These are phyloP conservation scores for Trichopus zeylanicus DNA, from an alignment of 116 monocot genomes.

Conservation along the genomic window DNA sequence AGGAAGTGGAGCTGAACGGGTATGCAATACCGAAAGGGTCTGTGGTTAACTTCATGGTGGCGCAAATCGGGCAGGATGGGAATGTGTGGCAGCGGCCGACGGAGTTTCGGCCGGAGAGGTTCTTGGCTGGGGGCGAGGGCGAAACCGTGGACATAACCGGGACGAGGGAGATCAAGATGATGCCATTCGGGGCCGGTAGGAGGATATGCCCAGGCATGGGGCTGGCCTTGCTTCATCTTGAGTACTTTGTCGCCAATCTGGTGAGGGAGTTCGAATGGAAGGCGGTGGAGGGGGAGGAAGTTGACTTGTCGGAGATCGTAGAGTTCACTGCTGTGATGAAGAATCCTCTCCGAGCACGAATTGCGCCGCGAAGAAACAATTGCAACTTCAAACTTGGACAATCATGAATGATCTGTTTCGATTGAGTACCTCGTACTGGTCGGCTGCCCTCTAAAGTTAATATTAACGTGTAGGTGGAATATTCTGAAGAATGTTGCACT, in stretches of 20 bases:
- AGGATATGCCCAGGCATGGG: constrained; percentile 29
- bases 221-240: constrained; percentile 30
- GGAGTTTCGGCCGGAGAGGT: neutral
- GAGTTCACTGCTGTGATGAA: constrained; percentile 32
- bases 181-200: constrained; percentile 39
- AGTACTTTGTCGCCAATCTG: constrained; percentile 30
- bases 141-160: constrained; percentile 29
- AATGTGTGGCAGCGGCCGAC: neutral
- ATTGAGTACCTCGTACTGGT: no score
- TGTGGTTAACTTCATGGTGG: neutral
- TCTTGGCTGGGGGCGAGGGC: constrained; percentile 10
- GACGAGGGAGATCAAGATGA: constrained; percentile 38
- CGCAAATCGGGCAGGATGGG: neutral
- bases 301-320: constrained; percentile 22
- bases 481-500: no score
- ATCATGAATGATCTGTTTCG: no score
- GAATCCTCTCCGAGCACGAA: constrained; percentile 14
- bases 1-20: neutral
- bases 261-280: constrained; percentile 29
- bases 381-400: no score
- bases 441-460: no score
- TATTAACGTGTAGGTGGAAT: no score
- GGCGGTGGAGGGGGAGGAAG: constrained; percentile 14
- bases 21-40: neutral
- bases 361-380: neutral